Conservation (phyloP, 2,329 filamentous ascomycete genomes). For the Eurotiales sp. region DNA sequence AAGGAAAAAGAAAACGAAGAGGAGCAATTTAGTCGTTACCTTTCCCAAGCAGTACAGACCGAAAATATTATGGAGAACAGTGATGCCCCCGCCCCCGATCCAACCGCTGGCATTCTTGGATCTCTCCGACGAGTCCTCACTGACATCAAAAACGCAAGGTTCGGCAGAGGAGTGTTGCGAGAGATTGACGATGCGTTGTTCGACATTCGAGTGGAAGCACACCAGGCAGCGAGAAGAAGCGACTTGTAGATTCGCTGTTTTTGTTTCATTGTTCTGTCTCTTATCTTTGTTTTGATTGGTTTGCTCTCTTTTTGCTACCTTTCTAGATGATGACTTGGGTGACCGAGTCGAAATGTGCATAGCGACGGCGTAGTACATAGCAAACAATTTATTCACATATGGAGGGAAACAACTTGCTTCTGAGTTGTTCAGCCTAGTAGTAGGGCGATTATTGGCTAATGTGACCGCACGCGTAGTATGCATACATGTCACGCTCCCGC, state of each 20-base stretch:
- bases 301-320: neutral
- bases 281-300: neutral
- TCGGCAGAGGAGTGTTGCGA: constrained; percentile 64
- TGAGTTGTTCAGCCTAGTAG: too few relatives aligned
- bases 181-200: constrained; percentile 75
- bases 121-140: constrained; percentile 56
- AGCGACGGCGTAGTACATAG: constrained; percentile 12
- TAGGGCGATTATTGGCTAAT: too few relatives aligned
- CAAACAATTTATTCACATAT: neutral
- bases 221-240: constrained; percentile 61
- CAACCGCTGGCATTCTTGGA: constrained; percentile 44
- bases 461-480: too few relatives aligned
- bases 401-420: neutral
- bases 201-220: constrained; percentile 70
- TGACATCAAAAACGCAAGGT: constrained; percentile 55
- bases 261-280: neutral
- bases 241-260: neutral
- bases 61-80: constrained; percentile 8
- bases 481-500: too few relatives aligned
- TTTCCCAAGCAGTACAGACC: constrained; percentile 16
- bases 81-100: constrained; percentile 10
- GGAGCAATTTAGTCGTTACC: neutral
- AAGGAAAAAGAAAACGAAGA: neutral
- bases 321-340: neutral
- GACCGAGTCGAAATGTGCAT: constrained; percentile 3